Base-by-base conservation (phyloP, 2,329 filamentous ascomycete species). In the Dendryphion nanum region DNA sequence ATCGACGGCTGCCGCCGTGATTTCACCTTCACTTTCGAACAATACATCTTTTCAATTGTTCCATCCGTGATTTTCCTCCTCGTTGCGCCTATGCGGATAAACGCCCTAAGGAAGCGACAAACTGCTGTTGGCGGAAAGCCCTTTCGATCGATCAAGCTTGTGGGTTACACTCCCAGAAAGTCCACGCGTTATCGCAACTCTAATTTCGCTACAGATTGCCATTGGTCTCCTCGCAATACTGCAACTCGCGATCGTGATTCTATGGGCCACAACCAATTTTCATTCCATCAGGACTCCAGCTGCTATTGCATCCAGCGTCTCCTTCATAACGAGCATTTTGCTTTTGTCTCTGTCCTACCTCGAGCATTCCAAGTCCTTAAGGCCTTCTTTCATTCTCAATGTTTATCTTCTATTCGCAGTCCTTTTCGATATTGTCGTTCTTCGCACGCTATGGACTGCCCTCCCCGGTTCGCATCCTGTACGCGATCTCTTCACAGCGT, bases 21-120 rank as follows among this genome's bases (percentile, higher is more conserved):
- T 40, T 77, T 77, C 38, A 77, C 74, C 1, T 54, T 76, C 34
- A 64, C 62, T 18, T 76, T 78, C 37, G 73, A 76, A 49, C 61
- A 69, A 15, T 58, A 74, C 4, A 63, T 76, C 34, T 61, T 77
- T n/a, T 63, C 66, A 1, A 60, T 75, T 6, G 51, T 71, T 3
- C 74, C 74, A 10, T 41, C 35, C 3, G 29, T 29, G 4, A 6
- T 41, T 15, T 35, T 48, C 16, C 19, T 46, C 2, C n/a, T 46
- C 10, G 16, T 30, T n/a, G 33, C 36, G 12, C 34, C 37, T 8
- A 15, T 40, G 12, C 18, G 41, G 7, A 15, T 30, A 12, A 40
- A 43, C 16, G 19, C 18, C 24, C 15, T 43, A 18, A 18, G 40
- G 18, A 35, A 35, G 15, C 21, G 19, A 16, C 19, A 30, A 17